Evolutionary conservation across 2,329 filamentous ascomycete species (phyloP), one percentile per base, ranked within the genome.

Genomic region (Penicillium sp.): DNA sequence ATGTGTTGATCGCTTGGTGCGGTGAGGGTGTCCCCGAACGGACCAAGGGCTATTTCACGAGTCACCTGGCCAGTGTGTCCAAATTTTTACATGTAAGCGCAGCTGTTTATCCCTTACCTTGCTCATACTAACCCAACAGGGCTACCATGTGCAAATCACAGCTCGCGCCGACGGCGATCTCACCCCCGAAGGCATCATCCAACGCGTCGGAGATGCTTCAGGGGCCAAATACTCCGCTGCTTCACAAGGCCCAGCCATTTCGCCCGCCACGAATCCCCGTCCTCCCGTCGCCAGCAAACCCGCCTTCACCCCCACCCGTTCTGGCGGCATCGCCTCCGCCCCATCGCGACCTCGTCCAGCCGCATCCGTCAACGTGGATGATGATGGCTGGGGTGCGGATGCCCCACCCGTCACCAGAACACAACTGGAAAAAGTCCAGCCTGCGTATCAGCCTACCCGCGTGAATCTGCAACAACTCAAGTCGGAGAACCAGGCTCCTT

Each of bases 31-130:
- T 99, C 14, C 94, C 94, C n/a, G 94, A 99, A 77, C 84, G 93
- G 67, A 97, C 93, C 58, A 99, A 97, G 78, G 94, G 94, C 62
- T 97, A 97, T 77, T 99, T 99, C 73, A 96, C 91, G 63, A 97
- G 92, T 77, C 93, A 99, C 76, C 80, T 94, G 44, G 87, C 89
- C 56, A 88, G 91, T 44, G 92, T 97, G 33, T 87, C 92, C 58
- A 97, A 96, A 77, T 83, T 97, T 64, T 84, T 99, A 37, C 92
- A 97, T 78, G 87, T 87, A 70, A 70, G 66, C 19, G 16, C 11
- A 21, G 18, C 18, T 14, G 3, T 33, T 10, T 37, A 16, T 37
- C 3, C 34, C 10, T n/a, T 7, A 31, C n/a, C 4, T 2, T 19
- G 21, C n/a, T 37, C 39, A 51, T 10, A 26, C 44, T 52, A 51